A percentile compares a stretch with the other conserved stretches of the same genome.
Evolutionary conservation across 768 basidiomycete genomes (phyloP).

Genomic region (Amanita fuliginea): DNA sequence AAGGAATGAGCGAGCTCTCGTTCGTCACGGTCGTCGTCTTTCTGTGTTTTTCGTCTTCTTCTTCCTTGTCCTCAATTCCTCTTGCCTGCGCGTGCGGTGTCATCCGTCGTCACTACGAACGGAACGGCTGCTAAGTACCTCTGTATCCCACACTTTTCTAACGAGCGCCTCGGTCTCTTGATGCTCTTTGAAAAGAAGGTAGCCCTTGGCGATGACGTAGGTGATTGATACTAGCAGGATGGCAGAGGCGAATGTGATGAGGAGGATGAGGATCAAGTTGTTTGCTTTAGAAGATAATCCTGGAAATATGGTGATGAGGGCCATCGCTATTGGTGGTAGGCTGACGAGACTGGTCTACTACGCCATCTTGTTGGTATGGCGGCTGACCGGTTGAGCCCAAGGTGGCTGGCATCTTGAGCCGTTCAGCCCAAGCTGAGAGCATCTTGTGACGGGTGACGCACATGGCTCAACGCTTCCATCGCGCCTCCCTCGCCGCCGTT

Average conservation of each 20-base stretch:
- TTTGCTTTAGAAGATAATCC: neutral
- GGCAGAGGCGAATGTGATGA: neutral
- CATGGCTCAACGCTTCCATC: too few species aligned
- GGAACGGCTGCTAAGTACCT: neutral
- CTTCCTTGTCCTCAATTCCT: neutral
- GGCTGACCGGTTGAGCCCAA: too few species aligned
- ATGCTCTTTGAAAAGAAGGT: neutral
- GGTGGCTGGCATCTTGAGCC: too few species aligned
- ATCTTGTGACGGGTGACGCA: too few species aligned
- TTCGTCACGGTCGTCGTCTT: too few species aligned
- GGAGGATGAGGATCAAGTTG: neutral
- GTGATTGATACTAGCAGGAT: neutral
- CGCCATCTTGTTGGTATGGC: too few species aligned
- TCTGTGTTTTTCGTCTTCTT: neutral
- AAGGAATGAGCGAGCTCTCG: neutral
- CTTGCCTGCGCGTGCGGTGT: neutral
- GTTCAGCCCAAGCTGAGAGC: too few species aligned
- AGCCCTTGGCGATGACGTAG: neutral
- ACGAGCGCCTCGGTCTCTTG: constrained; percentile 3
- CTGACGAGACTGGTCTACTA: too few species aligned
- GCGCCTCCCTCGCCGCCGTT: neutral
- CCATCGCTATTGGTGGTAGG: neutral
- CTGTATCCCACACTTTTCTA: neutral
- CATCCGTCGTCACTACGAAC: neutral
- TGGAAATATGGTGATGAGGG: neutral